phyloP scores from a whole-genome alignment of 768 basidiomycete species.

The Kwoniella dejecticola region DNA sequence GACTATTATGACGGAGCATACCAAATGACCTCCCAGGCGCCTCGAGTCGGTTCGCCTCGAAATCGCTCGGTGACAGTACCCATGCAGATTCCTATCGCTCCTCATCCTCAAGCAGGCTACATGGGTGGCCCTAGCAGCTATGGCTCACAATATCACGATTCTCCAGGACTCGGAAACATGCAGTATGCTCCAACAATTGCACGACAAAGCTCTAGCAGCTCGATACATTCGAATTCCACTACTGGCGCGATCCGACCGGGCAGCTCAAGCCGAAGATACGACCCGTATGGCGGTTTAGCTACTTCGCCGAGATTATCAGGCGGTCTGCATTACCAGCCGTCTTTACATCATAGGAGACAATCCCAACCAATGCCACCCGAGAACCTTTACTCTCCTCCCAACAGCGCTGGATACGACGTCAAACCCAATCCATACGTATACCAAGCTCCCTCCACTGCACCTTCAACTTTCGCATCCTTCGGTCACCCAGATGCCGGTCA shows the following conservation, averaged over 20 bases:
- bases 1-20: constrained; percentile 15
- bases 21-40: constrained; percentile 15
- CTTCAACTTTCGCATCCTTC: constrained; percentile 19
- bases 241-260: constrained; percentile 22
- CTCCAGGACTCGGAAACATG: constrained; percentile 4
- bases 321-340: constrained; percentile 2
- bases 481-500: constrained; percentile 1
- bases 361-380: constrained; percentile 19
- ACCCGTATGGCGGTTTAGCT: constrained; percentile 24
- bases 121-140: constrained; percentile 9
- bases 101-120: constrained; percentile 13
- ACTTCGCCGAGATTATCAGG: constrained; percentile 11
- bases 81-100: constrained; percentile 23
- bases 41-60: constrained; percentile 9
- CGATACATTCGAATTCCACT: constrained; percentile 11
- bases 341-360: constrained; percentile 12
- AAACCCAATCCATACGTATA: constrained; percentile 26
- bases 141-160: constrained; percentile 19
- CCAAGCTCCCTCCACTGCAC: constrained; percentile 26
- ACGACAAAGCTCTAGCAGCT: constrained; percentile 24
- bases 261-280: constrained; percentile 26
- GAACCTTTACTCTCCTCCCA: constrained; percentile 2
- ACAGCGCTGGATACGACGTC: constrained; percentile 18
- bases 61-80: constrained; percentile 29
- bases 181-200: constrained; percentile 20